These are phyloP conservation scores for Saturnispora gosingensis DNA, from an alignment of 805 yeast genomes.

Conservation along the genomic window DNA sequence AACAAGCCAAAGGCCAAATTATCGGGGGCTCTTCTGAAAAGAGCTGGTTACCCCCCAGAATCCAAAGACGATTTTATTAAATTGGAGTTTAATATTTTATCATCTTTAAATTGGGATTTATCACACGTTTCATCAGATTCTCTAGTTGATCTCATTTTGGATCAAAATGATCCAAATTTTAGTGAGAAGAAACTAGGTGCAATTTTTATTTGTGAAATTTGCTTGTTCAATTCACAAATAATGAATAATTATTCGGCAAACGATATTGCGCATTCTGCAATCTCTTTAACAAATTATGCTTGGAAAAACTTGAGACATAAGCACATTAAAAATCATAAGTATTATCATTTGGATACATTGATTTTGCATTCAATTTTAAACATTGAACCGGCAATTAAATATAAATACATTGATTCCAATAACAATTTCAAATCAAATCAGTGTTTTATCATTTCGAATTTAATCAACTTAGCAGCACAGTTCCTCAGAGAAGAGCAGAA, in stretches of 20 bases:
- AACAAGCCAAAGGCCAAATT: conserved; percentile 43
- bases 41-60: conserved; percentile 24
- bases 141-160: conserved; percentile 48
- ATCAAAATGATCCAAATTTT: conserved; percentile 25
- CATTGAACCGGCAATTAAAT: conserved; percentile 20
- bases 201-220: conserved; percentile 54
- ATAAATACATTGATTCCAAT: conserved; percentile 19
- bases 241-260: conserved; percentile 41
- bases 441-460: conserved; percentile 17
- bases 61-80: conserved; percentile 35
- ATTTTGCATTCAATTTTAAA: conserved; percentile 19
- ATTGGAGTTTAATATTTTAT: conserved; percentile 61
- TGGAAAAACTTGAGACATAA: conserved; percentile 32
- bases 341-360: conserved; percentile 23
- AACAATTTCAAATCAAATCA: conserved; percentile 10
- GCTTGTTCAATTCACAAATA: conserved; percentile 52
- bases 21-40: conserved; percentile 22
- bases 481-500: conserved; percentile 20
- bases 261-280: conserved; percentile 43
- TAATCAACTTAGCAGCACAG: conserved; percentile 21
- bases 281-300: conserved; percentile 37
- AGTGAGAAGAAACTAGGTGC: conserved; percentile 48
- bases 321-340: conserved; percentile 23
- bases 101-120: conserved; percentile 55
- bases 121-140: conserved; percentile 54